A percentile compares a stretch with the other conserved stretches of the same genome.
Evolutionary conservation across 805 yeast species (phyloP).

Genomic region (Candida ascalaphidarum): DNA sequence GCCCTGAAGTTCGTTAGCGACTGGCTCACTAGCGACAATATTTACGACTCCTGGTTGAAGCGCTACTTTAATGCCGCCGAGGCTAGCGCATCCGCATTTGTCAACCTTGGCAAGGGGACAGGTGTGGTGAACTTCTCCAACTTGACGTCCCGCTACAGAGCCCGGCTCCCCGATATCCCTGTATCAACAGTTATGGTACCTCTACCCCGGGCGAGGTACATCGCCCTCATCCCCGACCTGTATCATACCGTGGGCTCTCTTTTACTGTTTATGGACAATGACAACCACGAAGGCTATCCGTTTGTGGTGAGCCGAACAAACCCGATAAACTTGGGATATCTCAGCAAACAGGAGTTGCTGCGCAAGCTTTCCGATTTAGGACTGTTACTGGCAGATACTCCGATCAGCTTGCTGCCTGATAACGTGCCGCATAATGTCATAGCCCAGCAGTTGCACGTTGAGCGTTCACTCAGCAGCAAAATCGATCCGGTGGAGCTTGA

Average conservation of each 20-base stretch:
- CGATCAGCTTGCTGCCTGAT: slow-evolving; percentile 14
- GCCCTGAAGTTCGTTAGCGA: slow-evolving; percentile 69
- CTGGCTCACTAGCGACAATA: slow-evolving; percentile 45
- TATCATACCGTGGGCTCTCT: slow-evolving; percentile 16
- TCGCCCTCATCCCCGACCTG: slow-evolving; percentile 15
- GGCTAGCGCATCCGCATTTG: slow-evolving; percentile 1
- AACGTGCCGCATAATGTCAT: slow-evolving; percentile 9
- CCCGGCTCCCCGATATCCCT: slow-evolving; percentile 24
- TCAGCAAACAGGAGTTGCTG: slow-evolving; percentile 19
- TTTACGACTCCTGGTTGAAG: slow-evolving; percentile 47
- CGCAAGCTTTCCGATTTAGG: slow-evolving; percentile 2
- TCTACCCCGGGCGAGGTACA: slow-evolving; percentile 14
- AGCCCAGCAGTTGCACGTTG: slow-evolving; percentile 17
- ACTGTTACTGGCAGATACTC: slow-evolving; percentile 1
- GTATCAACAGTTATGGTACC: slow-evolving; percentile 24
- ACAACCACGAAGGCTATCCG: slow-evolving; percentile 36
- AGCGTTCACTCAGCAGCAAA: slow-evolving; percentile 5
- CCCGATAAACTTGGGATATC: slow-evolving; percentile 26
- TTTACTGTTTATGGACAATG: slow-evolving; percentile 15
- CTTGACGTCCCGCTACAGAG: slow-evolving; percentile 16
- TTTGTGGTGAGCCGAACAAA: slow-evolving; percentile 14
- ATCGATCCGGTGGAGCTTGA: slow-evolving; percentile 6
- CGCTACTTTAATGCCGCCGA: slow-evolving; percentile 16
- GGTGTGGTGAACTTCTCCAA: slow-evolving; percentile 27
- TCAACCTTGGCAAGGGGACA: slow-evolving; percentile 29